These are phyloP conservation scores for Yamadazyma sp. DNA, from an alignment of 1,139 yeast species.

Conservation along the genomic window DNA sequence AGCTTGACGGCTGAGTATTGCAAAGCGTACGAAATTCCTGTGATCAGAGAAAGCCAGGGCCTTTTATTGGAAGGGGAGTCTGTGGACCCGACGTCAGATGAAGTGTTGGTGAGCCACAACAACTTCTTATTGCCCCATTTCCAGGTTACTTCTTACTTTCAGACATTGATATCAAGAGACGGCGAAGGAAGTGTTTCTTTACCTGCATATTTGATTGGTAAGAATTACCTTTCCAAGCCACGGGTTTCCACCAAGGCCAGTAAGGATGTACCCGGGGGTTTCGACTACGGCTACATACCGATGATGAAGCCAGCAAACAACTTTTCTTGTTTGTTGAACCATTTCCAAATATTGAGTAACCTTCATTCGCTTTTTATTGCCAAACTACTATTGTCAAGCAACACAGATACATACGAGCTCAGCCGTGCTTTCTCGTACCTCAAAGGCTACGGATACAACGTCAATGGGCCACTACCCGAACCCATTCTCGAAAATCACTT, in stretches of 20 bases:
- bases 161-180: slow-evolving; percentile 39
- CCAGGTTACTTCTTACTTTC: slow-evolving; percentile 33
- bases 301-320: slow-evolving; percentile 22
- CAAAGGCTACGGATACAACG: slow-evolving; percentile 35
- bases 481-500: slow-evolving; percentile 19
- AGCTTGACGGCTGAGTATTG: slow-evolving; percentile 28
- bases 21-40: slow-evolving; percentile 26
- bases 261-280: slow-evolving; percentile 26
- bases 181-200: slow-evolving; percentile 33
- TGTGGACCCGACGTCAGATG: slow-evolving; percentile 19
- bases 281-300: slow-evolving; percentile 29
- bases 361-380: slow-evolving; percentile 17
- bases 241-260: slow-evolving; percentile 11
- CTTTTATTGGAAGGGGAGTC: slow-evolving; percentile 10
- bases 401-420: slow-evolving; percentile 5
- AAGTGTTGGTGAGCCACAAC: slow-evolving; percentile 36
- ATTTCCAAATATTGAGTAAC: slow-evolving; percentile 35
- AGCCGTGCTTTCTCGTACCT: slow-evolving; percentile 24
- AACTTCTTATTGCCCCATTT: slow-evolving; percentile 38
- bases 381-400: background rate
- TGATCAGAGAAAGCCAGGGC: slow-evolving; percentile 23
- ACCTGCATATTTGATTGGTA: slow-evolving; percentile 34
- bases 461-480: slow-evolving; percentile 30
- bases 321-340: slow-evolving; percentile 34
- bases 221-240: slow-evolving; percentile 26